A percentile compares a stretch with the other conserved stretches of the same genome.
Evolutionary conservation across 176 grass and related monocot species (phyloP).

Genomic region (Cymbopogon citratus): DNA sequence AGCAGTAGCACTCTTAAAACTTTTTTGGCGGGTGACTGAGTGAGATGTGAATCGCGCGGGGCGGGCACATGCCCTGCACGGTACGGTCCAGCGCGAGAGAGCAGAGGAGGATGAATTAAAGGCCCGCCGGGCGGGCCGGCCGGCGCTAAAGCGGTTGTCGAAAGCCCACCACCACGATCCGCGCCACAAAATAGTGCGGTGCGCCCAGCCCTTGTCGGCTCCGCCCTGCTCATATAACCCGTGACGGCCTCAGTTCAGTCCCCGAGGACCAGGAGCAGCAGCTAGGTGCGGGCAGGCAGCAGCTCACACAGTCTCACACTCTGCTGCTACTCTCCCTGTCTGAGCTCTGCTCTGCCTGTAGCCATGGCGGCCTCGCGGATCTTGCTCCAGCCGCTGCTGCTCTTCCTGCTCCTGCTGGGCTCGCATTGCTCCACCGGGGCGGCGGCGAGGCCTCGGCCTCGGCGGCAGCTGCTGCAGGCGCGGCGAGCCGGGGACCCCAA

Average conservation of each 20-base stretch:
- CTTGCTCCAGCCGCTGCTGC: conserved; percentile 16
- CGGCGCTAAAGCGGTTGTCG: conserved; percentile 25
- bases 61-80: conserved; percentile 34
- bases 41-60: not conserved
- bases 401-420: conserved; percentile 9
- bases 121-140: conserved; percentile 26
- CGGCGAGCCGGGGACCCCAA: conserved; percentile 17
- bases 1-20: not conserved
- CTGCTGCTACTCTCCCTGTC: conserved; percentile 25
- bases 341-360: not conserved
- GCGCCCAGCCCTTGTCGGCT: conserved; percentile 35
- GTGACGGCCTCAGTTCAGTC: conserved; percentile 14
- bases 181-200: conserved; percentile 26
- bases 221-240: conserved; percentile 17
- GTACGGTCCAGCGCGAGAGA: conserved; percentile 2
- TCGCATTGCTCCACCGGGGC: not conserved
- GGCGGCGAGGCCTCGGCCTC: not conserved
- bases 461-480: conserved; percentile 4
- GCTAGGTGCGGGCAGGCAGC: not conserved
- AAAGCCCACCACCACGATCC: conserved; percentile 42
- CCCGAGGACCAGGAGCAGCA: not conserved
- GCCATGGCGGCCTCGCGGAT: conserved; percentile 35
- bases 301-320: not conserved
- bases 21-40: not conserved
- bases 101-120: not conserved